Percentiles rank a stretch among this genome's conserved stretches.
Evolutionary conservation across 2,329 filamentous ascomycete genomes (phyloP).

Genomic region (Colletotrichum tabaci): DNA sequence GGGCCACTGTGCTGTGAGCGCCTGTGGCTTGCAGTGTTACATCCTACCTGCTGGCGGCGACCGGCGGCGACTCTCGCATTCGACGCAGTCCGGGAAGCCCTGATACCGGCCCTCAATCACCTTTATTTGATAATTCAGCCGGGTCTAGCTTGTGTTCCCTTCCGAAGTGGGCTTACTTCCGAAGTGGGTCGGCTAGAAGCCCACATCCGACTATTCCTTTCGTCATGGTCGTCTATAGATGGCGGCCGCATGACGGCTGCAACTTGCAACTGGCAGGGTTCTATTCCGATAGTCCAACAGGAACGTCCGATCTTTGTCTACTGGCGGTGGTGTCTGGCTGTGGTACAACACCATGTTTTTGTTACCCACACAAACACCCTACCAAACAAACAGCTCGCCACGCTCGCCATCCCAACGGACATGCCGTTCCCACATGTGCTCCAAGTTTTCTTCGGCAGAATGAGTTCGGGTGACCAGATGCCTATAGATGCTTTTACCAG

Average conservation of each 20-base stretch:
- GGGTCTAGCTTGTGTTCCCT: too few relatives aligned
- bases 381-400: slow-evolving; percentile 3
- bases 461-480: not conserved
- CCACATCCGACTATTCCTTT: slow-evolving; percentile 11
- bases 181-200: slow-evolving; percentile 6
- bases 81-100: not conserved
- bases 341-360: too few relatives aligned
- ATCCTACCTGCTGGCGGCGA: not conserved
- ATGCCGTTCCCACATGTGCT: not conserved
- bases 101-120: not conserved
- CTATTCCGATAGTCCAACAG: slow-evolving; percentile 3
- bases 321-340: not conserved
- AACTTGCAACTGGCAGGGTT: slow-evolving; percentile 16
- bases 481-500: not conserved
- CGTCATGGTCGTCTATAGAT: slow-evolving; percentile 18
- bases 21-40: slow-evolving; percentile 4
- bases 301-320: not conserved
- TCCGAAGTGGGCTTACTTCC: not conserved
- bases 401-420: not conserved
- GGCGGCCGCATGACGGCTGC: slow-evolving; percentile 15
- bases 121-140: too few relatives aligned
- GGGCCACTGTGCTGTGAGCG: not conserved
- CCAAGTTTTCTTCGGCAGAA: not conserved
- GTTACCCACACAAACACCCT: not conserved
- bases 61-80: not conserved